Evolutionary conservation across 306 rosid species (phyloP).

Genomic region (Lablab purpureus): DNA sequence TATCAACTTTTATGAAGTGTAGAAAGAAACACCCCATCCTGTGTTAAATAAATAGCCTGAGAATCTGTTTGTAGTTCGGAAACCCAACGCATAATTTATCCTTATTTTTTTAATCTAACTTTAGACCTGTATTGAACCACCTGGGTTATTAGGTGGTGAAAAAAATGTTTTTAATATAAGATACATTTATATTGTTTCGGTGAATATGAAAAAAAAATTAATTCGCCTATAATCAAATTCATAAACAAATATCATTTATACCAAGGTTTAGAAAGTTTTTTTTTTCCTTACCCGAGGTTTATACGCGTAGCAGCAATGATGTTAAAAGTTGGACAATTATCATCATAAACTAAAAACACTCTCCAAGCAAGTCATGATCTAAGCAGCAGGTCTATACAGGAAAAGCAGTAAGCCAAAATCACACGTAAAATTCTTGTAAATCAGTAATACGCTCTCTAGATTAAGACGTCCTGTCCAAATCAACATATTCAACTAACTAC

Average conservation of each 20-base stretch:
- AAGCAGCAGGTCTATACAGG: slow-evolving; percentile 51
- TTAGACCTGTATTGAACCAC: background rate
- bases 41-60: no score
- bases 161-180: no score
- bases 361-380: background rate
- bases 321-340: slow-evolving; percentile 3
- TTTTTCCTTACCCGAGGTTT: no score
- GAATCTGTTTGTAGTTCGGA: background rate
- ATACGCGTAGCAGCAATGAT: background rate
- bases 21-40: no score
- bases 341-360: slow-evolving; percentile 12
- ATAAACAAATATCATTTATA: no score
- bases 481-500: slow-evolving; percentile 26
- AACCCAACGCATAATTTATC: background rate
- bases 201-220: background rate
- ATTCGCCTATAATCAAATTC: background rate
- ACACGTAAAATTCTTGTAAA: slow-evolving; percentile 35
- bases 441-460: slow-evolving; percentile 36
- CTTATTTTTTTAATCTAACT: background rate
- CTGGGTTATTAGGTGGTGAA: background rate
- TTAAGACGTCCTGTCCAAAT: slow-evolving; percentile 32
- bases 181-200: background rate
- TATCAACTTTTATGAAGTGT: no score
- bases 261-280: no score
- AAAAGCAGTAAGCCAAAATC: slow-evolving; percentile 25